A percentile compares a stretch with the other conserved stretches of the same genome.
Evolutionary conservation across 768 basidiomycete species (phyloP).

Genomic region (Botryobasidium botryosum): DNA sequence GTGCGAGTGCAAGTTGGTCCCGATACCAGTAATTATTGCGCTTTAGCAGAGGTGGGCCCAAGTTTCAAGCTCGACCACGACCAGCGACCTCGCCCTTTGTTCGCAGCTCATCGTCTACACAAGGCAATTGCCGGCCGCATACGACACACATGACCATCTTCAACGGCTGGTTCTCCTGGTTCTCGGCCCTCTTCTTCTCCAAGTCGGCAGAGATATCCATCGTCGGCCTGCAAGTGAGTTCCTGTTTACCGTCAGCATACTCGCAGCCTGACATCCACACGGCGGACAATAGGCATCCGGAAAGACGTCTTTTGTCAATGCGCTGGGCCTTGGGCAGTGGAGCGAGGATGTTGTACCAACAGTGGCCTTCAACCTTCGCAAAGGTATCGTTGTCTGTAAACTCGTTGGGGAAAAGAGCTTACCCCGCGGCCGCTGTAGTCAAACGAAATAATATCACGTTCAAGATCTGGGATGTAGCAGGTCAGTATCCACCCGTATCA

Average conservation of each 20-base stretch:
- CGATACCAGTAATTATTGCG: no score
- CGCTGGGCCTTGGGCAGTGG: slow-evolving; percentile 70
- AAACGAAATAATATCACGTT: slow-evolving; percentile 79
- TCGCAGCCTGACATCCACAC: slow-evolving; percentile 2
- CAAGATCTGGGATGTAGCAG: slow-evolving; percentile 93
- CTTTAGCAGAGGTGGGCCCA: no score
- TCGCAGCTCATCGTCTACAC: no score
- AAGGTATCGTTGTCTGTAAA: no score
- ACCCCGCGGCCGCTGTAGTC: slow-evolving; percentile 22
- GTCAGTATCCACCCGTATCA: slow-evolving; percentile 23
- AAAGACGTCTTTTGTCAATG: slow-evolving; percentile 89
- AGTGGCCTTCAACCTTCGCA: slow-evolving; percentile 82
- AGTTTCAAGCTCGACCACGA: no score
- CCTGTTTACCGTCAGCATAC: neutral
- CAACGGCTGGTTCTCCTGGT: slow-evolving; percentile 39
- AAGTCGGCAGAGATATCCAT: slow-evolving; percentile 79
- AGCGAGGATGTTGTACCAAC: slow-evolving; percentile 95
- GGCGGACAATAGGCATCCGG: slow-evolving; percentile 54
- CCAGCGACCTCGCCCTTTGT: no score
- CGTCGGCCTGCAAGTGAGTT: slow-evolving; percentile 71
- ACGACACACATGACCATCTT: slow-evolving; percentile 28
- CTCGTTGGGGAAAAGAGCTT: no score
- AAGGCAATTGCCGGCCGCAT: no score
- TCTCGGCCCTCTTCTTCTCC: slow-evolving; percentile 61
- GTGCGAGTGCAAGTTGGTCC: no score